Percentiles rank a stretch among this genome's conserved stretches.
Conservation (phyloP, 768 basidiomycete genomes). For the Steccherinum ochraceum region DNA sequence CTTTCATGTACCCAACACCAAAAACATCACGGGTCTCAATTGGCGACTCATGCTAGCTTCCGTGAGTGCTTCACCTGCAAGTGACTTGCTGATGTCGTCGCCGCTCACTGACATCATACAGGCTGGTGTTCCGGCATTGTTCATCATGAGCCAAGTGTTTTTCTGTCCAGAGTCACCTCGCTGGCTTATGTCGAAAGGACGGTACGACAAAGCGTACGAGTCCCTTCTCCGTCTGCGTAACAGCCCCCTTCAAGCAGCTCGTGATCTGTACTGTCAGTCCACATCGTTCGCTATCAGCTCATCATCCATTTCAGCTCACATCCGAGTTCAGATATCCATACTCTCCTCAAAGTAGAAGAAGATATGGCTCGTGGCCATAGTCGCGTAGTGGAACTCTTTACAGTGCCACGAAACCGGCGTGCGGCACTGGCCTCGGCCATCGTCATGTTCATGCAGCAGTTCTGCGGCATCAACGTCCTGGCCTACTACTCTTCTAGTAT, state of each 20-base stretch:
- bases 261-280: slow-evolving; percentile 56
- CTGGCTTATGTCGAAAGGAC: slow-evolving; percentile 27
- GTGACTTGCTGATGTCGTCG: no score
- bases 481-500: slow-evolving; percentile 79
- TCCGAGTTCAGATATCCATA: no score
- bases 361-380: slow-evolving; percentile 47
- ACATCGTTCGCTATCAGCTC: no score
- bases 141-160: slow-evolving; percentile 26
- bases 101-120: slow-evolving; percentile 3
- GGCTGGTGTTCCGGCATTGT: slow-evolving; percentile 34
- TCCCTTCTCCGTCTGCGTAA: slow-evolving; percentile 58
- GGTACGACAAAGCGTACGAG: slow-evolving; percentile 45
- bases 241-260: slow-evolving; percentile 66
- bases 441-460: slow-evolving; percentile 76
- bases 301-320: slow-evolving; percentile 3
- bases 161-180: slow-evolving; percentile 33
- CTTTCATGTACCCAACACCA: slow-evolving; percentile 38
- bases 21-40: slow-evolving; percentile 51
- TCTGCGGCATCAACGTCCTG: slow-evolving; percentile 74
- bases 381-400: slow-evolving; percentile 63
- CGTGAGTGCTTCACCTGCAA: slow-evolving; percentile 40
- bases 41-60: slow-evolving; percentile 78
- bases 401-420: slow-evolving; percentile 62
- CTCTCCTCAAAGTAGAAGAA: slow-evolving; percentile 59
- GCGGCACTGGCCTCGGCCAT: slow-evolving; percentile 51